Evolutionary conservation across 352 stramenopile species (phyloP), one percentile per base, ranked within the genome.

Genomic region (Saprolegnia diclina): DNA sequence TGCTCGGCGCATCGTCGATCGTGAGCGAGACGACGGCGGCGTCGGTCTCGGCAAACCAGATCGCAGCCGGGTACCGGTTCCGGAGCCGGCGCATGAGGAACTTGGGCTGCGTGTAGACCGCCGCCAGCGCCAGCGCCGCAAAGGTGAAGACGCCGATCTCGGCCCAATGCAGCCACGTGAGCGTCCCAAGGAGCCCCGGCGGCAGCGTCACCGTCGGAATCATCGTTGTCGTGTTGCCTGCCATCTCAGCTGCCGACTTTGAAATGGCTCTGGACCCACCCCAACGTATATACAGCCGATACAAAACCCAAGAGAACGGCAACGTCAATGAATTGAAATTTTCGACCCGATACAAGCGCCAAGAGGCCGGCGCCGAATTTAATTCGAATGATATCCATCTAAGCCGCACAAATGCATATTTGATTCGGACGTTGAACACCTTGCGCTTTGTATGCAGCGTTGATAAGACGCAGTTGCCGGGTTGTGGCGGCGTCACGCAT

Each of bases 1-100:
- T 54, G 19, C 84, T 91, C 62, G 87, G 87, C 45, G 80, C 81
- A 62, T 94, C 87, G 69, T 94, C 87, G 53, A 94, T 86, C 9
- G 87, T 94, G 7, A 94, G 78, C 21, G 87, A 76, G 56, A 82
- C 92, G 45, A 92, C 76, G 45, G 57, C 74, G 5, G 75, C 57
- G 1, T 71, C 72, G 37, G 87, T 94, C 14, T 64, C 56, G 5
- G 78, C 85, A 72, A 79, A 87, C 82, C 84, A 94, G 45, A 94
- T 80, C 71, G 92, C 84, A 5, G 74, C 88, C 46, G 82, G 80
- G 54, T 90, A 83, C 63, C 83, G 87, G 32, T 83, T 76, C 72
- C 79, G 74, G 46, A 92, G 52, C n/a, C 87, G 62, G 35, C 80
- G 79, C 70, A 92, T 75, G 56, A 91, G 72, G 77, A 84, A 94